These are phyloP conservation scores for Rubroboletus pulcherrimus DNA, from an alignment of 768 basidiomycete genomes.

Conservation along the genomic window DNA sequence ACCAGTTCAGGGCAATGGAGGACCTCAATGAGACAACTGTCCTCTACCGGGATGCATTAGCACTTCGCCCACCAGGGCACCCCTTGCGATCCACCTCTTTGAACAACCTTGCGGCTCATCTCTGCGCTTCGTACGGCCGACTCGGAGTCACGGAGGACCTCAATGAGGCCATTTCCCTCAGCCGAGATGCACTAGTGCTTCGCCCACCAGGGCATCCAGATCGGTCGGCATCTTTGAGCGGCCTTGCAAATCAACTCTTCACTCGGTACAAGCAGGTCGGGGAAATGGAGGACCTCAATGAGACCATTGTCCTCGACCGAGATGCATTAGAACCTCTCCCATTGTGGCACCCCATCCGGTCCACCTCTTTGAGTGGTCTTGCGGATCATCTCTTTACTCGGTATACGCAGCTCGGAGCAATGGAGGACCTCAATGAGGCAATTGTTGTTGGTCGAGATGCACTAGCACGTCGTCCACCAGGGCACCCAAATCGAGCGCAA, in stretches of 20 bases:
- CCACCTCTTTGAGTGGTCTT: not conserved
- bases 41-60: too few relatives aligned
- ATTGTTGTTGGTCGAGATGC: not conserved
- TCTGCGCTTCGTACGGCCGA: not conserved
- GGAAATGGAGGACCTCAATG: not conserved
- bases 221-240: not conserved
- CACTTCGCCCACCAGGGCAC: too few relatives aligned
- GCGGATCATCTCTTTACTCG: not conserved
- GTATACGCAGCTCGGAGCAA: not conserved
- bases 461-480: not conserved
- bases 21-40: not conserved
- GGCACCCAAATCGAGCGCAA: not conserved
- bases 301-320: not conserved
- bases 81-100: not conserved
- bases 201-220: too few relatives aligned
- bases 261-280: not conserved
- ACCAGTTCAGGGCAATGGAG: not conserved
- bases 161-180: not conserved
- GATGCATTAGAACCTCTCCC: not conserved
- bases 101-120: not conserved
- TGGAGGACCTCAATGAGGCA: not conserved
- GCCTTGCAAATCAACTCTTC: not conserved
- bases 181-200: too few relatives aligned
- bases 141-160: not conserved
- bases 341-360: not conserved